Conservation (phyloP, 352 stramenopile genomes). For the Globisporangium camurandrum region DNA sequence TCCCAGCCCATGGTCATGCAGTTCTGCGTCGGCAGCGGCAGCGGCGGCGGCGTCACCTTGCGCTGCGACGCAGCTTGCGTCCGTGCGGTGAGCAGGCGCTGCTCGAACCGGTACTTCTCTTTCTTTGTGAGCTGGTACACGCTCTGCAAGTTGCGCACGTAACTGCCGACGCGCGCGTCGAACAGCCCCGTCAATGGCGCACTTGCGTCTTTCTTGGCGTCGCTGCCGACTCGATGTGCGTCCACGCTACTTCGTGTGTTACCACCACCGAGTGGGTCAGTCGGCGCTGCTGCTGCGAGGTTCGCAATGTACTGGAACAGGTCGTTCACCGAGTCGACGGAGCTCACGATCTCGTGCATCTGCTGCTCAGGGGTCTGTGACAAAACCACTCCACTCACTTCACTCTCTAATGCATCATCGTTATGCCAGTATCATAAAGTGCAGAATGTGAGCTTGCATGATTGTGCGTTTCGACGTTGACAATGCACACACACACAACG, state of each 20-base stretch:
- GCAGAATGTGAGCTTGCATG: not conserved
- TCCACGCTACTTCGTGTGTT: not conserved
- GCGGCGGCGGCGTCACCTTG: slow-evolving; percentile 56
- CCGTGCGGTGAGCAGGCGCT: slow-evolving; percentile 45
- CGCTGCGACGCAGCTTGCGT: slow-evolving; percentile 53
- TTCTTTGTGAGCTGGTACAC: slow-evolving; percentile 78
- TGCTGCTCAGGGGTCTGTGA: slow-evolving; percentile 40
- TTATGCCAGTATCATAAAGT: not conserved
- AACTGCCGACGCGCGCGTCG: slow-evolving; percentile 55
- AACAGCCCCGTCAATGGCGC: slow-evolving; percentile 30
- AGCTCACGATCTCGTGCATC: slow-evolving; percentile 63
- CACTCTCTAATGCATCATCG: slow-evolving; percentile 20
- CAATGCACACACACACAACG: not conserved
- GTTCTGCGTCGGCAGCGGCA: slow-evolving; percentile 78
- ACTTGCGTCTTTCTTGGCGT: slow-evolving; percentile 6
- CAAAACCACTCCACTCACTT: slow-evolving; percentile 22
- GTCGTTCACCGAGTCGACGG: slow-evolving; percentile 70
- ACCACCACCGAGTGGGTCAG: slow-evolving; percentile 10
- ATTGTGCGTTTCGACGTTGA: not conserved
- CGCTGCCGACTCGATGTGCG: slow-evolving; percentile 13
- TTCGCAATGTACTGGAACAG: slow-evolving; percentile 78
- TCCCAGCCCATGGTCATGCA: slow-evolving; percentile 83
- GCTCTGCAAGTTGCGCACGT: slow-evolving; percentile 64
- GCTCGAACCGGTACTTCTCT: slow-evolving; percentile 73
- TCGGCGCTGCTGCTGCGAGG: slow-evolving; percentile 28